Base-by-base conservation (phyloP, 2,329 filamentous ascomycete species). In the Chrysosphaeria jannelii region DNA sequence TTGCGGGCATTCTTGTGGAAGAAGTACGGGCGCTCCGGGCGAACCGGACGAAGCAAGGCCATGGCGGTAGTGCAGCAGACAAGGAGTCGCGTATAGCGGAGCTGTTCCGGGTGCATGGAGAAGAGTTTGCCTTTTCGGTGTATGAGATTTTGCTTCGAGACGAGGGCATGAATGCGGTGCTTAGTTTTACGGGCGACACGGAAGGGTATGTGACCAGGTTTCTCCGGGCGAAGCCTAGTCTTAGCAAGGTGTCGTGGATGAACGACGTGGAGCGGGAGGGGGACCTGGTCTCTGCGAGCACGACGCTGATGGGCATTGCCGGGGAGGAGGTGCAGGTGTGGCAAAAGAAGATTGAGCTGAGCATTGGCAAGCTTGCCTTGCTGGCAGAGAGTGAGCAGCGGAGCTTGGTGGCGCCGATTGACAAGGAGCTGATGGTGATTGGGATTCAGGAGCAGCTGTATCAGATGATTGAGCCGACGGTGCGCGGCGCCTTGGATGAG, bases 331-430 rank as follows among this genome's bases (percentile, higher is more conserved):
- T 62, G 24, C 69, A 79, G 34, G 46, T 85, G 4, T 93, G 81
- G 81, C 76, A 64, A 45, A 88, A 89, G 48, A 85, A 88, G 42
- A 72, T 90, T 16, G 71, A 93, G 43, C 50, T 93, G 13, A 89
- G 76, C 28, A 53, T 97, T 19, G 71, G 74, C 17, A 93, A 91
- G 43, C 53, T 97, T 22, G 60, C 67, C 10, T 53, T 64, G 25
- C 45, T 91, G 32, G 74, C 74, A 10, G 59, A 64, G 19, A 50
- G 47, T 6, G 42, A 46, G 24, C 27, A 28, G 6, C 27, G 21
- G 23, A 37, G 35, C 27, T 18, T 18, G 16, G 38, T 62, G 8
- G 44, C 45, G 9, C 51, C 52, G 21, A 53, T 71, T 20, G 57
- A 75, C 26, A 52, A 53, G 25, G 56, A 68, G 33, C 50, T 78